Percentiles rank a stretch among this genome's conserved stretches.
phyloP scores from a whole-genome alignment of 208 protist species.

The Leptomonas pyrrhocoris region DNA sequence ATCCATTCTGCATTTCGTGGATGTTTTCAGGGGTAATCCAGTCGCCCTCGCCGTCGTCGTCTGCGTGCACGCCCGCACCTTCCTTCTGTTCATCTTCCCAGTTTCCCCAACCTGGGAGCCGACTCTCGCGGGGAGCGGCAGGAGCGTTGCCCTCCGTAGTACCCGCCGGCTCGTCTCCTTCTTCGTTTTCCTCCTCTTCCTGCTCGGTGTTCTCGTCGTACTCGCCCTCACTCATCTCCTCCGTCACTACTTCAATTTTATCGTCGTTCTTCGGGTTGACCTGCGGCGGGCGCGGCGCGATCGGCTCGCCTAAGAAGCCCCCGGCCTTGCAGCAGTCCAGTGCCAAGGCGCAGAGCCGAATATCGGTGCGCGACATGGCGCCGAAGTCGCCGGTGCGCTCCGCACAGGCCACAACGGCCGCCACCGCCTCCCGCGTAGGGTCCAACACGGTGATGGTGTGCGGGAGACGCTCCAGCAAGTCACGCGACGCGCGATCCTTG shows the following conservation, averaged over 20 bases:
- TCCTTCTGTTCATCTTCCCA: constrained; percentile 45
- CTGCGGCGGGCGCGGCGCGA: constrained; percentile 59
- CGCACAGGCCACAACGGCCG: constrained; percentile 68
- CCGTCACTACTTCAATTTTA: constrained; percentile 40
- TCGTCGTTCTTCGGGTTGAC: constrained; percentile 58
- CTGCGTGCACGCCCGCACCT: constrained; percentile 35
- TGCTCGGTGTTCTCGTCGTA: constrained; percentile 17
- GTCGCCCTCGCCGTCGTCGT: constrained; percentile 72
- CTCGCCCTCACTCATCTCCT: constrained; percentile 36
- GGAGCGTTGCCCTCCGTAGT: background rate
- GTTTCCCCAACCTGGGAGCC: constrained; percentile 33
- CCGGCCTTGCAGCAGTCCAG: constrained; percentile 74
- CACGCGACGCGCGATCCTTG: constrained; percentile 66
- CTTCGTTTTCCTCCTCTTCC: constrained; percentile 42
- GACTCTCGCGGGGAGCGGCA: background rate
- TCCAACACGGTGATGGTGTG: constrained; percentile 68
- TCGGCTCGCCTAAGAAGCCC: constrained; percentile 43
- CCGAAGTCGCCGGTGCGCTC: constrained; percentile 91
- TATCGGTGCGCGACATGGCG: constrained; percentile 89
- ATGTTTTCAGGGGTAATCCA: constrained; percentile 95
- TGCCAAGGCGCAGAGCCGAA: constrained; percentile 86
- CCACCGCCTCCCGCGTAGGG: constrained; percentile 64
- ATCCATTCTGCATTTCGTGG: constrained; percentile 33
- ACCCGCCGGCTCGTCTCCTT: constrained; percentile 25
- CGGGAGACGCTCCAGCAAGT: constrained; percentile 74